Percentiles rank a stretch among this genome's conserved stretches.
phyloP scores from a whole-genome alignment of 1,284 basidiomycete genomes.

The Phellopilus nigrolimitatus region DNA sequence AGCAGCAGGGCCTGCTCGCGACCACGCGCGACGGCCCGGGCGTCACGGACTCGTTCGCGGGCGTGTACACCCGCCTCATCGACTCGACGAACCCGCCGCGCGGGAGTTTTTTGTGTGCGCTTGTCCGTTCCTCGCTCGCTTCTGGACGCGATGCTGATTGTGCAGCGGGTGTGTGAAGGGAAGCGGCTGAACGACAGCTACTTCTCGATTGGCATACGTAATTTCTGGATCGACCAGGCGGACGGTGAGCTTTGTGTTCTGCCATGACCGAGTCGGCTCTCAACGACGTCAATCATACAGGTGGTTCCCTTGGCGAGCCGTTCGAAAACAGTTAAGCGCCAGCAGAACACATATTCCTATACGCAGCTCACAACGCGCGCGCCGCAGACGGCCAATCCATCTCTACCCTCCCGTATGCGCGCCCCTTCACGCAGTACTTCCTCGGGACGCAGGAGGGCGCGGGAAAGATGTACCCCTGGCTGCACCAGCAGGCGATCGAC shows the following conservation, averaged over 20 bases:
- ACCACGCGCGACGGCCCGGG: slow-evolving; percentile 38
- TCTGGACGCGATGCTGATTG: neutral
- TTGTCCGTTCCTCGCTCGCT: neutral
- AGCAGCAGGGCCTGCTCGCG: slow-evolving; percentile 33
- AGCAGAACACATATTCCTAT: neutral
- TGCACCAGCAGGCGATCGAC: slow-evolving; percentile 34
- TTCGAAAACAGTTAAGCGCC: slow-evolving; percentile 36
- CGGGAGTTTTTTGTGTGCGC: slow-evolving; percentile 24
- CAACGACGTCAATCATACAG: slow-evolving; percentile 21
- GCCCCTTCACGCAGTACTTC: slow-evolving; percentile 37
- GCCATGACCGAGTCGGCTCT: neutral
- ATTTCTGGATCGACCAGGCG: slow-evolving; percentile 42
- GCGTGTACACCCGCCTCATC: slow-evolving; percentile 36
- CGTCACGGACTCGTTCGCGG: slow-evolving; percentile 36
- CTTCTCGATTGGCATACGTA: slow-evolving; percentile 39
- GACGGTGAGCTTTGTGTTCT: slow-evolving; percentile 28
- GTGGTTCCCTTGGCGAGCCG: slow-evolving; percentile 37
- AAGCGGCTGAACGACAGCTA: slow-evolving; percentile 38
- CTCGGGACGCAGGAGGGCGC: slow-evolving; percentile 36
- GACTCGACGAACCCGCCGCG: slow-evolving; percentile 27
- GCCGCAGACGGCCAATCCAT: slow-evolving; percentile 33
- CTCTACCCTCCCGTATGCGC: slow-evolving; percentile 32
- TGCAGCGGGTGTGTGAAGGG: slow-evolving; percentile 27
- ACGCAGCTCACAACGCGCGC: neutral
- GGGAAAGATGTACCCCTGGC: slow-evolving; percentile 40